phyloP scores from a whole-genome alignment of 257 asterid genomes.

The Solanum etuberosum region DNA sequence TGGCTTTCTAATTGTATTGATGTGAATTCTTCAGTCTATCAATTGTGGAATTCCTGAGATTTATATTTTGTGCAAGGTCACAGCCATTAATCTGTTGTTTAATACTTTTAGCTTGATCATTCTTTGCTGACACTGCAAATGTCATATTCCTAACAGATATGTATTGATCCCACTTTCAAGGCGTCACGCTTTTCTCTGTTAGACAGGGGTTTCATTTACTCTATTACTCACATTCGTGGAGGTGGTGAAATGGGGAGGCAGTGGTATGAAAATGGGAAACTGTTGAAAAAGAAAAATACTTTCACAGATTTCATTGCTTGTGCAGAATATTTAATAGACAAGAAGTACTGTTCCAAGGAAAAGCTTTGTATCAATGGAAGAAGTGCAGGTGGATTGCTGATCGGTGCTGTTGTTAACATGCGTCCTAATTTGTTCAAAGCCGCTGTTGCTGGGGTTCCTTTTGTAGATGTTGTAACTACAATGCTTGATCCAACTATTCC shows the following conservation, averaged over 20 bases:
- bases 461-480: slow-evolving; percentile 86
- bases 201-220: slow-evolving; percentile 78
- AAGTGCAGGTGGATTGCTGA: slow-evolving; percentile 96
- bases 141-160: slow-evolving; percentile 38
- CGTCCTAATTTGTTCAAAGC: slow-evolving; percentile 85
- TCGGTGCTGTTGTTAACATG: slow-evolving; percentile 90
- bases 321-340: slow-evolving; percentile 74
- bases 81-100: not conserved
- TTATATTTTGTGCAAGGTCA: not conserved
- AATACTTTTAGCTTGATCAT: not conserved
- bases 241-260: slow-evolving; percentile 99
- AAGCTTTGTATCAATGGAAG: slow-evolving; percentile 84
- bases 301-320: slow-evolving; percentile 84
- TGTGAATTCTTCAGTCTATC: not conserved
- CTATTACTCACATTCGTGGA: slow-evolving; percentile 86
- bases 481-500: slow-evolving; percentile 99
- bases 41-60: not conserved
- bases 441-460: slow-evolving; percentile 94
- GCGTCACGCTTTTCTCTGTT: slow-evolving; percentile 71
- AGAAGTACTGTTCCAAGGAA: slow-evolving; percentile 74
- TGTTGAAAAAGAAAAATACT: slow-evolving; percentile 78
- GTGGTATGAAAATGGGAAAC: slow-evolving; percentile 93
- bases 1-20: not conserved
- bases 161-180: slow-evolving; percentile 76
- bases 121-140: not conserved